These are phyloP conservation scores for Diospyros lotus DNA, from an alignment of 148 eudicot genomes.

Conservation along the genomic window DNA sequence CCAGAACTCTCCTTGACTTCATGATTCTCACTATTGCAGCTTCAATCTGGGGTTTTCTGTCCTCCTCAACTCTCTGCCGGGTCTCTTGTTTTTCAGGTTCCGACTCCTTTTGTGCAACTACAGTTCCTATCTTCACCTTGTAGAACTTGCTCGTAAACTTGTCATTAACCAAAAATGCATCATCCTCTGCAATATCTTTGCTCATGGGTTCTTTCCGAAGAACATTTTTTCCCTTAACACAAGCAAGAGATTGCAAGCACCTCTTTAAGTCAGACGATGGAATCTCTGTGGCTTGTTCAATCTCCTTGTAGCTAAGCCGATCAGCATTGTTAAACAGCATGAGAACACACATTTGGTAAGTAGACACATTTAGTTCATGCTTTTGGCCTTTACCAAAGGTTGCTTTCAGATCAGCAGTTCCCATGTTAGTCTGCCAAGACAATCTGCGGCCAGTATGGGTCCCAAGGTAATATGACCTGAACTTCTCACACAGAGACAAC, in stretches of 20 bases:
- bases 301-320: conserved; percentile 57
- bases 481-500: conserved; percentile 69
- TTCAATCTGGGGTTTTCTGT: conserved; percentile 83
- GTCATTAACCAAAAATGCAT: conserved; percentile 60
- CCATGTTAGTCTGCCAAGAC: conserved; percentile 89
- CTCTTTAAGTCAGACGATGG: conserved; percentile 65
- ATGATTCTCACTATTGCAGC: conserved; percentile 81
- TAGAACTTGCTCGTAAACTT: conserved; percentile 71
- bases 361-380: conserved; percentile 79
- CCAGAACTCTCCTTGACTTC: conserved; percentile 66
- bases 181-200: conserved; percentile 63
- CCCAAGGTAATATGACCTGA: conserved; percentile 75
- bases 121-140: conserved; percentile 84
- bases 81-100: conserved; percentile 90
- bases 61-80: conserved; percentile 76
- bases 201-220: conserved; percentile 82
- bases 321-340: conserved; percentile 82
- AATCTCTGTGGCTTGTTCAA: conserved; percentile 81
- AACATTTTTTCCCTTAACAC: conserved; percentile 77
- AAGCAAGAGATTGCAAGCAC: conserved; percentile 72
- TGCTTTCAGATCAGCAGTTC: conserved; percentile 74
- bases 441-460: conserved; percentile 76
- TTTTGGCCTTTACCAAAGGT: conserved; percentile 68
- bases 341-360: conserved; percentile 79
- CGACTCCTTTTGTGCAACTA: conserved; percentile 80